Evolutionary conservation across 1,284 basidiomycete species (phyloP), one percentile per base, ranked within the genome.

Genomic region (Trichosporon asahii): DNA sequence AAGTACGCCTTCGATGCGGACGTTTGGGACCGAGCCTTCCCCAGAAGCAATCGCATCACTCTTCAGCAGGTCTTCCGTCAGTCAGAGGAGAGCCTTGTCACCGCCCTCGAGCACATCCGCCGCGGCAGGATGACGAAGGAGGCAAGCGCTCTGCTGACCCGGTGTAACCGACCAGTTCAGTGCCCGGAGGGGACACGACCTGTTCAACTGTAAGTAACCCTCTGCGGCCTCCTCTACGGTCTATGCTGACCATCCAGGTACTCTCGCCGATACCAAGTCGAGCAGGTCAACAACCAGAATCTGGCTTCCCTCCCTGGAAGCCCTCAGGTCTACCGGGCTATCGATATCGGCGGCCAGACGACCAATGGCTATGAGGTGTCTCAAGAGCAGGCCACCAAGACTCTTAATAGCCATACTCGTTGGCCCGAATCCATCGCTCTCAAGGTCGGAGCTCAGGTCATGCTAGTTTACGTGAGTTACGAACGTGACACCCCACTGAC

Each of bases 61-160:
- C 73, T 98, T 3, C 92, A 90, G 0, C 90, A 91, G 74, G 95
- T 98, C 7, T 98, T 95, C 79, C 81, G 87, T 60, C 87, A 88
- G 71, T 85, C 84, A 44, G 86, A 87, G 67, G 79, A 82, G 63
- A 71, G n/a, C 3, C 82, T 83, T 57, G 75, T 83, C n/a, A 66
- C 69, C 9, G 70, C 80, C 3, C 72, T 82, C 33, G 84, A 85
- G 70, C 77, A 70, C n/a, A 76, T 83, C 69, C 75, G 82, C 15
- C 68, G 72, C 12, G 82, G 81, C 0, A 2, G 11, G 0, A 66
- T 80, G 12, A 64, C 61, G 0, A 25, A 57, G 2, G 70, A 73
- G 4, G 74, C 80, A n/a, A 60, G 72, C 11, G 31, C 25, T 6
- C 14, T 76, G 0, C 66, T 82, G 23, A 53, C 65, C 25, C 44